Conservation (phyloP, 148 eudicot genomes). For the Silene conica region DNA sequence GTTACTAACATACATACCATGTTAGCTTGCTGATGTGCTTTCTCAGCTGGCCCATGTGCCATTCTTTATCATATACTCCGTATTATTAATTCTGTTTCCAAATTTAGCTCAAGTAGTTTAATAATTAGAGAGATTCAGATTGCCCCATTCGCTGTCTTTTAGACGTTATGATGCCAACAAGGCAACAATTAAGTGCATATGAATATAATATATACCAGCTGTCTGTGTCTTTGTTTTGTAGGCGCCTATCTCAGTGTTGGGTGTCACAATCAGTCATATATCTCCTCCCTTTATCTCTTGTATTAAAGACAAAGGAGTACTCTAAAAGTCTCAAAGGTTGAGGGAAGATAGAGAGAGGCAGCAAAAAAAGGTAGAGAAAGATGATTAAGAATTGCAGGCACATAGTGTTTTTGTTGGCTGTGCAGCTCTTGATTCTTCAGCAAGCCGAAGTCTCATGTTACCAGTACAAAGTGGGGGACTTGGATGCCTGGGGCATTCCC, state of each 20-base stretch:
- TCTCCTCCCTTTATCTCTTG: background rate
- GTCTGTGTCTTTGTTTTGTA: conserved; percentile 15
- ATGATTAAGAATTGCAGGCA: conserved; percentile 27
- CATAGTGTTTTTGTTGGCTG: conserved; percentile 21
- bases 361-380: conserved; percentile 5
- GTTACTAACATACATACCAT: background rate
- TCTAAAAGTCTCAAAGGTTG: background rate
- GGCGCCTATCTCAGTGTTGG: conserved; percentile 5
- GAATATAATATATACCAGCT: background rate
- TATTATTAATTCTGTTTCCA: background rate
- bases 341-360: background rate
- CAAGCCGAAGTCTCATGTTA: conserved; percentile 40
- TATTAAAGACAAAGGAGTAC: background rate
- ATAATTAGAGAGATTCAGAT: background rate
- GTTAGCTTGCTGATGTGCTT: conserved; percentile 24
- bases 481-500: conserved; percentile 72
- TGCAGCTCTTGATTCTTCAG: conserved; percentile 34
- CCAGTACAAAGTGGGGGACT: conserved; percentile 76
- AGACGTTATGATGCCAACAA: background rate
- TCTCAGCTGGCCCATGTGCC: conserved; percentile 35
- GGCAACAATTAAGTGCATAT: conserved; percentile 8
- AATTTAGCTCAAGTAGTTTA: conserved; percentile 7
- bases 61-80: too few species aligned
- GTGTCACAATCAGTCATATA: conserved; percentile 15
- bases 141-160: too few species aligned